Percentiles rank a stretch among this genome's conserved stretches.
These are phyloP conservation scores for Coemansia sp. DNA, from an alignment of 192 early-diverging fungal species.

Conservation along the genomic window DNA sequence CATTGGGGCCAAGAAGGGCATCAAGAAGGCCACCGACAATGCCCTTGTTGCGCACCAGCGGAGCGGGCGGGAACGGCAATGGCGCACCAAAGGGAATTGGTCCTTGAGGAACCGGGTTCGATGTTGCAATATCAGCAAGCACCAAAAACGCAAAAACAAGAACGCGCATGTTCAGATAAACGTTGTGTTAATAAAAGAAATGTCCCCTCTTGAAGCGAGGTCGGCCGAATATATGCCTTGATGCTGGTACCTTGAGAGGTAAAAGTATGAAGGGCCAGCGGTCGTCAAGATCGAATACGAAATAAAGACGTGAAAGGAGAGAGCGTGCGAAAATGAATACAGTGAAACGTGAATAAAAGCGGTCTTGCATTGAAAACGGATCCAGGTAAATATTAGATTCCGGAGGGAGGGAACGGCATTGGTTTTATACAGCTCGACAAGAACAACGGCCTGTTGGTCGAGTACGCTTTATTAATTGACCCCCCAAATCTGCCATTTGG, in stretches of 20 bases:
- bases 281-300: conserved; percentile 9
- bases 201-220: neutral
- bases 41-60: conserved; percentile 46
- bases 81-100: conserved; percentile 16
- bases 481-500: neutral
- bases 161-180: conserved; percentile 35
- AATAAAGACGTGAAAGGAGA: neutral
- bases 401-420: neutral
- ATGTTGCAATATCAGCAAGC: conserved; percentile 41
- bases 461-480: neutral
- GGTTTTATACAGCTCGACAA: neutral
- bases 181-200: neutral
- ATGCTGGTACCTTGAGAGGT: neutral
- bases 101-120: conserved; percentile 31
- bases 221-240: neutral
- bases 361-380: neutral
- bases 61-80: conserved; percentile 31
- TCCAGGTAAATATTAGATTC: neutral
- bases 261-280: neutral
- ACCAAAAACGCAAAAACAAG: conserved; percentile 49
- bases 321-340: conserved; percentile 1
- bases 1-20: conserved; percentile 40
- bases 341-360: conserved; percentile 1
- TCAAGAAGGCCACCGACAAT: conserved; percentile 48
- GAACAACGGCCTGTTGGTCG: neutral